Base-by-base conservation (phyloP, 2,329 filamentous ascomycete species). In the Phyllosticta citriasiana region DNA sequence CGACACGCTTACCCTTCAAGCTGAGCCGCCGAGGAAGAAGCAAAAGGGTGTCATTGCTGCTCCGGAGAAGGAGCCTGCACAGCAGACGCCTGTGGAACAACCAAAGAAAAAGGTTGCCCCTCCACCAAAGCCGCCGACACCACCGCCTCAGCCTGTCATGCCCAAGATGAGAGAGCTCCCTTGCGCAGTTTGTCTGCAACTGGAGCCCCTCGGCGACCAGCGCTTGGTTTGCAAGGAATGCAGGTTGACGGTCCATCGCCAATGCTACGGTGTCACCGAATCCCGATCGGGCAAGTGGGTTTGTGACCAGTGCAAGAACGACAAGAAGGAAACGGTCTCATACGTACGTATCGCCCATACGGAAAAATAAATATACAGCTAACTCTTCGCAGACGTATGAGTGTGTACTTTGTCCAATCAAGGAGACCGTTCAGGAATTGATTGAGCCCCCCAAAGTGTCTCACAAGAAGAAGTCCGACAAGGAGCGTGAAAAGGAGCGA, bases 221-320 rank as follows among this genome's bases (percentile, higher is more conserved):
- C 70, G 70, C 12, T 84, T 90, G 67, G 72, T 95, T 16, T 99
- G 94, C 73, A 84, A 85, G 56, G 91, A 96, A 69, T 99, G 94
- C 73, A 88, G 91, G 59, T 77, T 99, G 73, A 91, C 91, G 3
- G 93, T 97, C 25, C 94, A 99, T 74, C 88, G 89, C 59, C 85
- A 85, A 64, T 99, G 94, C 75, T 99, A 97, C 71, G 94, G 94
- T n/a, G 81, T 97, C 33, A 84, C 87, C 54, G 85, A 87, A 57
- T 76, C 75, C 61, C 84, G 89, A 52, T 82, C 84, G 33, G 83
- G 81, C 53, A 96, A 96, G 74, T 99, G 94, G 94, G 84, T 88
- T 51, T 99, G 94, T 73, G 94, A 97, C 74, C 96, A 92, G 83
- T 99, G 94, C 74, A 81, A 86, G 47, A 99, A 99, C 70, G 94